Evolutionary conservation across 2,329 filamentous ascomycete species (phyloP).

Genomic region (Hymenoscyphus repandus): DNA sequence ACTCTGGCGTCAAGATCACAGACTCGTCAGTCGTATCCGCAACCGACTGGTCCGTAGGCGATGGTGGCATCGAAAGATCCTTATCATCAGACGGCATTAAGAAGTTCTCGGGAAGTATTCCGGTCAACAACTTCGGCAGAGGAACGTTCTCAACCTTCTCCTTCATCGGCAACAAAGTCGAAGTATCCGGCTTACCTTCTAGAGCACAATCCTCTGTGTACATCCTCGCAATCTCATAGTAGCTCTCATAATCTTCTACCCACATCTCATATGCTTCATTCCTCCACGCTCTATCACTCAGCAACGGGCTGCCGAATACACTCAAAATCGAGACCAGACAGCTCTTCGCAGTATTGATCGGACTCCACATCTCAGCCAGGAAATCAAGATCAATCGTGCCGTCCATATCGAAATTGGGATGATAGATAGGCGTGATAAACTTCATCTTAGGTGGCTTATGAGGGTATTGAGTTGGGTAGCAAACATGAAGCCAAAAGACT

Average conservation of each 20-base stretch:
- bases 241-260: neutral
- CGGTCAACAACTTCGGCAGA: too few species aligned
- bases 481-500: constrained; percentile 4
- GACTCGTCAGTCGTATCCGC: too few species aligned
- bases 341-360: neutral
- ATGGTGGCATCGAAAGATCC: too few species aligned
- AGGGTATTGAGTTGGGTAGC: constrained; percentile 1
- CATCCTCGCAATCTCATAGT: neutral
- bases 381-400: neutral
- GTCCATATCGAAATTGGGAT: neutral
- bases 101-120: too few species aligned
- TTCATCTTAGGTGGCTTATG: neutral
- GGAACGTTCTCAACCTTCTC: too few species aligned
- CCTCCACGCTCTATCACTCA: neutral
- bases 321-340: neutral
- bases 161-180: neutral
- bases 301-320: neutral
- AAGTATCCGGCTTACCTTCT: neutral
- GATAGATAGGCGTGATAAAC: constrained; percentile 4
- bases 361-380: neutral
- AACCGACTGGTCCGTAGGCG: too few species aligned
- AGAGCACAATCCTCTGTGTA: constrained; percentile 1
- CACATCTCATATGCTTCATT: neutral
- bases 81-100: too few species aligned
- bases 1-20: too few species aligned